Conservation (phyloP, 352 stramenopile species). For the Globisporangium nodosum region DNA sequence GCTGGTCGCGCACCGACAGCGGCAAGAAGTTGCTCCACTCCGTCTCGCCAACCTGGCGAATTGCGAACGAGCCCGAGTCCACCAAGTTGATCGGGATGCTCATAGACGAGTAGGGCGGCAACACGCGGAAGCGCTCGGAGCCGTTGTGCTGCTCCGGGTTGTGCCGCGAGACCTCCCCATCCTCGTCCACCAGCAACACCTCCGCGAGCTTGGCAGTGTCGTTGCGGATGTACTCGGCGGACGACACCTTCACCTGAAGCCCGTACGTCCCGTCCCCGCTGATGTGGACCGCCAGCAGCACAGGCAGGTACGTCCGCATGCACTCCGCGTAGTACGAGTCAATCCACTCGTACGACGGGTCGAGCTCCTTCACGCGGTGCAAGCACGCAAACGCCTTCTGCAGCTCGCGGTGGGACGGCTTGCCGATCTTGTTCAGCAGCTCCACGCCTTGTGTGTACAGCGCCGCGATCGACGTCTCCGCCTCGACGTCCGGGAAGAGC, state of each 20-base stretch:
- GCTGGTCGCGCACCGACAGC: constrained; percentile 65
- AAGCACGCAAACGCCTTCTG: constrained; percentile 75
- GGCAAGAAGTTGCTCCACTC: constrained; percentile 80
- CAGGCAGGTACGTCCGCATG: constrained; percentile 58
- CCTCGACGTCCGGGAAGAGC: constrained; percentile 66
- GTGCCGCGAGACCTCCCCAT: constrained; percentile 35
- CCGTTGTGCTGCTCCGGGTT: constrained; percentile 51
- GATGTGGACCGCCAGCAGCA: constrained; percentile 65
- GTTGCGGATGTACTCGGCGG: constrained; percentile 70
- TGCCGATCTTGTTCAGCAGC: constrained; percentile 59
- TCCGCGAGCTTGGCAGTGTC: constrained; percentile 72
- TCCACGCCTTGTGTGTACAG: constrained; percentile 67
- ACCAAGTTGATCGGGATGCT: constrained; percentile 76
- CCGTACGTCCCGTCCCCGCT: constrained; percentile 67
- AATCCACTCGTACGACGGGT: constrained; percentile 82
- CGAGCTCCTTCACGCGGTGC: constrained; percentile 54
- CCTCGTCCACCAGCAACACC: constrained; percentile 56
- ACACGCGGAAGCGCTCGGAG: constrained; percentile 46
- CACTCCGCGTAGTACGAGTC: constrained; percentile 76
- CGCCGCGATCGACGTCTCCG: constrained; percentile 52
- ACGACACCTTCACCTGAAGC: constrained; percentile 73
- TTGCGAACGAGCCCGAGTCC: constrained; percentile 63
- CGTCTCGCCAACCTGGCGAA: constrained; percentile 79
- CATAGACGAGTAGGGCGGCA: constrained; percentile 46
- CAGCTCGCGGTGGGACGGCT: constrained; percentile 48